Conservation (phyloP, 306 rosid species). For the Cicer judaicum region DNA sequence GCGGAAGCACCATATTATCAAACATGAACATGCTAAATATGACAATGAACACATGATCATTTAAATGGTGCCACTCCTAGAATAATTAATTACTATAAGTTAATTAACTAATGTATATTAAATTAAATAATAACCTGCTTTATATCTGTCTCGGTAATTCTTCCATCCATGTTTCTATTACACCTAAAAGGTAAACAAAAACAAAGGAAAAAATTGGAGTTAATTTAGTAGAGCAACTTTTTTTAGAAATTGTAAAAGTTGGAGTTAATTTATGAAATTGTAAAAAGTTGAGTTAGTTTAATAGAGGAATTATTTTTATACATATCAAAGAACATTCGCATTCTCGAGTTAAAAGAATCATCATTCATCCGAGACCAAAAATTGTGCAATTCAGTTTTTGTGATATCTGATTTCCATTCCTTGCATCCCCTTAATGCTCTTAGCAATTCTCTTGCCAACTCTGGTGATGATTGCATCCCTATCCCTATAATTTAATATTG, state of each 20-base stretch:
- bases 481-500: neutral
- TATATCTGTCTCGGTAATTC: constrained; percentile 63
- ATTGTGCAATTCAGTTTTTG: constrained; percentile 61
- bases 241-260: constrained; percentile 1
- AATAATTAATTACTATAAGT: neutral
- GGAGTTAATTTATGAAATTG: neutral
- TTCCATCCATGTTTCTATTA: constrained; percentile 78
- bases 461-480: constrained; percentile 80
- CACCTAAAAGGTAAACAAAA: constrained; percentile 54
- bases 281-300: neutral
- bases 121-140: constrained; percentile 60
- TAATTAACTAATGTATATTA: neutral
- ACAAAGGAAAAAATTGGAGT: constrained; percentile 1
- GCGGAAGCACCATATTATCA: constrained; percentile 31
- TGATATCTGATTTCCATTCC: constrained; percentile 59
- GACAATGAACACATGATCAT: constrained; percentile 39
- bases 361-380: constrained; percentile 70
- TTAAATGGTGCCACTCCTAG: constrained; percentile 9
- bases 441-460: constrained; percentile 68
- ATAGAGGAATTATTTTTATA: constrained; percentile 37
- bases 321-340: constrained; percentile 78
- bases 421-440: constrained; percentile 67
- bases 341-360: constrained; percentile 60
- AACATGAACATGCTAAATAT: constrained; percentile 36
- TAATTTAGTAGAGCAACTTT: too few relatives aligned